Percentiles rank a stretch among this genome's conserved stretches.
Conservation (phyloP, 805 yeast genomes). For the Pichia deserticola region DNA sequence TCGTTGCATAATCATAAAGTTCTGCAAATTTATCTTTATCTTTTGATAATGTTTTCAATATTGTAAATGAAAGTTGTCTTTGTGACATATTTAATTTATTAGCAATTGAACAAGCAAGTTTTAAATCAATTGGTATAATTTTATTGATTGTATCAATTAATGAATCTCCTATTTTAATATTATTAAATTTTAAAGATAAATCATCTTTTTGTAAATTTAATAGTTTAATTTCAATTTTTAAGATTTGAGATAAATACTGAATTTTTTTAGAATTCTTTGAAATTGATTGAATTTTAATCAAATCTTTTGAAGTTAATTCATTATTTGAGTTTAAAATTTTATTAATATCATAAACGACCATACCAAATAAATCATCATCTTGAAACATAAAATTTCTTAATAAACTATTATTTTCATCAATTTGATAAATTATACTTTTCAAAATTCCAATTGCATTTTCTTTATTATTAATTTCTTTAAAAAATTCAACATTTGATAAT, state of each 20-base stretch:
- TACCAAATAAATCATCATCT: constrained; percentile 47
- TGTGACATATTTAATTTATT: constrained; percentile 52
- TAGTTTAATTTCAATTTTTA: constrained; percentile 41
- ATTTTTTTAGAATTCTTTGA: constrained; percentile 24
- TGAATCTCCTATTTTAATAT: constrained; percentile 19
- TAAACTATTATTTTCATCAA: constrained; percentile 28
- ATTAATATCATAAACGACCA: constrained; percentile 24
- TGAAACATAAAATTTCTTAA: constrained; percentile 55
- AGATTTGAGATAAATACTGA: constrained; percentile 31
- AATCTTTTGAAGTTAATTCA: neutral
- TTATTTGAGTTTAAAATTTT: neutral
- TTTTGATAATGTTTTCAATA: constrained; percentile 38
- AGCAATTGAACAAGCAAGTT: constrained; percentile 40
- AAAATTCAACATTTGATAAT: constrained; percentile 59
- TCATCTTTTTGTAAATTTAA: constrained; percentile 31
- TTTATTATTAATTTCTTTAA: constrained; percentile 50
- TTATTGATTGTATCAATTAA: constrained; percentile 41
- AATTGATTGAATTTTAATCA: neutral
- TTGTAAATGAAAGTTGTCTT: constrained; percentile 46
- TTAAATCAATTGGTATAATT: constrained; percentile 41
- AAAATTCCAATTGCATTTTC: constrained; percentile 36
- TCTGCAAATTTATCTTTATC: constrained; percentile 51
- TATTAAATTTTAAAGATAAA: constrained; percentile 15
- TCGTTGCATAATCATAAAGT: constrained; percentile 43
- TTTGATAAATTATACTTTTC: constrained; percentile 25